These are phyloP conservation scores for Leavenworthia alabamica DNA, from an alignment of 345 rosid species.

Conservation along the genomic window DNA sequence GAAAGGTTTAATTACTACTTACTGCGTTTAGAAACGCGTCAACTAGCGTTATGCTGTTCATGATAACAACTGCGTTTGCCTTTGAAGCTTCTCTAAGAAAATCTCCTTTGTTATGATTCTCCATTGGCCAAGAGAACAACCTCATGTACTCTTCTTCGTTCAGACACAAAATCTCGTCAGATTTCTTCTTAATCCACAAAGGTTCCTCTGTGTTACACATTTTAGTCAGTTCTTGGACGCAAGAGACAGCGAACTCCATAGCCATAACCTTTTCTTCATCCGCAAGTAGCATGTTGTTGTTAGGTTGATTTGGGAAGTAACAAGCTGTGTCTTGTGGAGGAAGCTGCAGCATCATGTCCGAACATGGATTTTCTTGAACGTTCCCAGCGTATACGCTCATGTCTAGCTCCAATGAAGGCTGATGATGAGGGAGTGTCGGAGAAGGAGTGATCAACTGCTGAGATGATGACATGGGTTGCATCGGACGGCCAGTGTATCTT, in stretches of 20 bases:
- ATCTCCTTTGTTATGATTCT: conserved; percentile 30
- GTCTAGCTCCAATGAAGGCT: conserved; percentile 65
- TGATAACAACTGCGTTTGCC: conserved; percentile 66
- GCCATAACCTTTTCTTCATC: conserved; percentile 69
- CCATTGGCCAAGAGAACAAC: conserved; percentile 66
- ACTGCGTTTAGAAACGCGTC: conserved; percentile 83
- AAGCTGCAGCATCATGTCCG: conserved; percentile 46
- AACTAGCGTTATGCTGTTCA: conserved; percentile 80
- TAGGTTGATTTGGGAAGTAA: conserved; percentile 37
- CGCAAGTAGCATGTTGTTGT: conserved; percentile 36
- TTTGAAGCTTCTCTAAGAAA: conserved; percentile 67
- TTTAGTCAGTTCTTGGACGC: conserved; percentile 58
- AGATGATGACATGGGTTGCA: conserved; percentile 41
- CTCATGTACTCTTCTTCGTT: conserved; percentile 58
- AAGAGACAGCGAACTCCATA: conserved; percentile 61
- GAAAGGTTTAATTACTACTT: conserved; percentile 15
- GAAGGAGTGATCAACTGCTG: conserved; percentile 37
- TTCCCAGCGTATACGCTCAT: conserved; percentile 57
- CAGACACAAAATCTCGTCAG: conserved; percentile 35
- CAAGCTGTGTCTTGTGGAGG: conserved; percentile 30
- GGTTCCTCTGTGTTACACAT: conserved; percentile 59
- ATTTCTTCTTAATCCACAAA: conserved; percentile 52
- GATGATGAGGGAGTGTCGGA: conserved; percentile 31
- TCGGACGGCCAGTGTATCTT: conserved; percentile 43
- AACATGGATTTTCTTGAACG: conserved; percentile 38